A percentile compares a stretch with the other conserved stretches of the same genome.
phyloP scores from a whole-genome alignment of 2,329 filamentous ascomycete genomes.

The Sarocladiaceae sp. region DNA sequence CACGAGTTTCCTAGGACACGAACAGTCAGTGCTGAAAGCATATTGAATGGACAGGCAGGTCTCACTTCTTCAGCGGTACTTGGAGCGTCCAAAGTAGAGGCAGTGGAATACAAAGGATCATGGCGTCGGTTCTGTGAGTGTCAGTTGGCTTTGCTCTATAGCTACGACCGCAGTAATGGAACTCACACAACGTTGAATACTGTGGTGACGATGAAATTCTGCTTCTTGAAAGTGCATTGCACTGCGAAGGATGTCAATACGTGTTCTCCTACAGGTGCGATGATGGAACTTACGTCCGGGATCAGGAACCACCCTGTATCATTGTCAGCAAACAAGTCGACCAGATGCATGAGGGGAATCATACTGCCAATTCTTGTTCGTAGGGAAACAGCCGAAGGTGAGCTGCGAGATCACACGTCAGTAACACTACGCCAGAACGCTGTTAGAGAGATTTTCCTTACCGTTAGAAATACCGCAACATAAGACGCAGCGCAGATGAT shows the following conservation, averaged over 20 bases:
- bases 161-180: background rate
- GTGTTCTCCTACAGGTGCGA: background rate
- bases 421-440: background rate
- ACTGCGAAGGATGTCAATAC: background rate
- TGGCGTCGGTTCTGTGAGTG: slow-evolving; percentile 23
- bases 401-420: slow-evolving; percentile 12
- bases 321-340: background rate
- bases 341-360: background rate
- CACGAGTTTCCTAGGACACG: slow-evolving; percentile 17
- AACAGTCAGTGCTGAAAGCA: background rate
- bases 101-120: slow-evolving; percentile 27
- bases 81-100: slow-evolving; percentile 23
- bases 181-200: slow-evolving; percentile 13
- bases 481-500: slow-evolving; percentile 11
- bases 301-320: slow-evolving; percentile 14
- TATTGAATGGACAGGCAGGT: rapidly evolving
- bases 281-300: slow-evolving; percentile 13
- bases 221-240: slow-evolving; percentile 16
- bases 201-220: slow-evolving; percentile 17
- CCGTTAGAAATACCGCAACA: slow-evolving; percentile 16
- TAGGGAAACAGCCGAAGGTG: slow-evolving; percentile 17
- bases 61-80: slow-evolving; percentile 15
- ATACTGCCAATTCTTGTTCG: slow-evolving; percentile 18
- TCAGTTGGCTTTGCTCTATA: background rate
- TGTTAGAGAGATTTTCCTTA: slow-evolving; percentile 7